Evolutionary conservation across 495 filamentous ascomycete genomes (phyloP).

Genomic region (Penicillium coffeae): DNA sequence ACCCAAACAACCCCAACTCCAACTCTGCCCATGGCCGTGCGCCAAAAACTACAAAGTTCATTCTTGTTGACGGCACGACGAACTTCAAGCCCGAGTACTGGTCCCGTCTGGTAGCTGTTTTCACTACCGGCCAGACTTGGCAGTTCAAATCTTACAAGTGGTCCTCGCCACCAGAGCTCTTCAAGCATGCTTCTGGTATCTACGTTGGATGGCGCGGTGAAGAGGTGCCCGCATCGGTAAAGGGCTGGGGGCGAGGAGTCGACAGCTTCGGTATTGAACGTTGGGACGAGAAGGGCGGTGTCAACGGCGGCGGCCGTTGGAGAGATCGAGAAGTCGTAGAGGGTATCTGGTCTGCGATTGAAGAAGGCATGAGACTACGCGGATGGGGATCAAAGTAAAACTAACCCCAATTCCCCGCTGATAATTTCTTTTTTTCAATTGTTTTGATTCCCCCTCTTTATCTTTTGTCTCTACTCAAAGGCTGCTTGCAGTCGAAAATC

Average conservation of each 20-base stretch:
- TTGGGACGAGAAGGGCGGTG: slow-evolving; percentile 57
- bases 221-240: slow-evolving; percentile 67
- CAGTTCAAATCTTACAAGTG: slow-evolving; percentile 99
- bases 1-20: slow-evolving; percentile 26
- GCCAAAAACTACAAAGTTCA: slow-evolving; percentile 81
- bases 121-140: slow-evolving; percentile 97
- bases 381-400: slow-evolving; percentile 67
- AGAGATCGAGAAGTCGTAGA: slow-evolving; percentile 92
- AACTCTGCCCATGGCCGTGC: slow-evolving; percentile 43
- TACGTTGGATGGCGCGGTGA: slow-evolving; percentile 93
- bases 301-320: slow-evolving; percentile 65
- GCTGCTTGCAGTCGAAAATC: background rate
- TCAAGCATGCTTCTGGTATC: slow-evolving; percentile 78
- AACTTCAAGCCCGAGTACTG: slow-evolving; percentile 99
- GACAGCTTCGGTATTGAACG: slow-evolving; percentile 72
- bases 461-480: slow-evolving; percentile 2
- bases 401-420: background rate
- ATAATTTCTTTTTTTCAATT: slow-evolving; percentile 3
- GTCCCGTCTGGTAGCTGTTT: slow-evolving; percentile 92
- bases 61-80: slow-evolving; percentile 85
- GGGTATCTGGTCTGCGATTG: slow-evolving; percentile 84
- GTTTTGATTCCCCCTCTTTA: slow-evolving; percentile 7
- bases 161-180: slow-evolving; percentile 83
- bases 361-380: slow-evolving; percentile 78
- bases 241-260: slow-evolving; percentile 81